Evolutionary conservation across 345 rosid species (phyloP).

Genomic region (Clausena lansium): DNA sequence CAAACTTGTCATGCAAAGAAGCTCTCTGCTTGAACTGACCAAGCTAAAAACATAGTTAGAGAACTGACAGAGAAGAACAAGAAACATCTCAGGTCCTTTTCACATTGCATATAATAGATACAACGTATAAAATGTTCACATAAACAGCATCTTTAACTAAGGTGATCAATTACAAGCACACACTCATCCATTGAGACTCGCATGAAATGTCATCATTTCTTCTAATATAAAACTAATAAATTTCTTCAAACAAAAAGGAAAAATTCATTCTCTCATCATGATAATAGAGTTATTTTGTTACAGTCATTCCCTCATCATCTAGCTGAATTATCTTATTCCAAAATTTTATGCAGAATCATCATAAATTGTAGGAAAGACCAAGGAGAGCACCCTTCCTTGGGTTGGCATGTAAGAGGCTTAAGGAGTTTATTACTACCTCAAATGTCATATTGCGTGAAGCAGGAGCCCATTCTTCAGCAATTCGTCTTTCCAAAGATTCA

Average conservation of each 20-base stretch:
- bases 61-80: background rate
- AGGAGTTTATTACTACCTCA: constrained; percentile 45
- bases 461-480: constrained; percentile 98
- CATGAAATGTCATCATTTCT: background rate
- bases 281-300: no score
- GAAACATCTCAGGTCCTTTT: background rate
- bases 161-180: background rate
- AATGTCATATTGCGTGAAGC: constrained; percentile 82
- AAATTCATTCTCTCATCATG: no score
- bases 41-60: constrained; percentile 32
- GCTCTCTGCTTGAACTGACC: constrained; percentile 83
- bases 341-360: background rate
- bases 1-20: constrained; percentile 32
- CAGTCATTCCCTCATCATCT: no score
- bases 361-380: background rate
- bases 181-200: background rate
- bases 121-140: background rate
- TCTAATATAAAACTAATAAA: background rate
- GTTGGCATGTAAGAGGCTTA: background rate
- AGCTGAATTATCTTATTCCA: background rate
- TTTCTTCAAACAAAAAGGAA: background rate
- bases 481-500: constrained; percentile 73
- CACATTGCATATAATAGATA: background rate
- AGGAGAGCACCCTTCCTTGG: background rate
- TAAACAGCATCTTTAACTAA: background rate